Evolutionary conservation across 225 moss, liverwort and hornwort genomes (phyloP).

Genomic region (Sphagnum contortum): DNA sequence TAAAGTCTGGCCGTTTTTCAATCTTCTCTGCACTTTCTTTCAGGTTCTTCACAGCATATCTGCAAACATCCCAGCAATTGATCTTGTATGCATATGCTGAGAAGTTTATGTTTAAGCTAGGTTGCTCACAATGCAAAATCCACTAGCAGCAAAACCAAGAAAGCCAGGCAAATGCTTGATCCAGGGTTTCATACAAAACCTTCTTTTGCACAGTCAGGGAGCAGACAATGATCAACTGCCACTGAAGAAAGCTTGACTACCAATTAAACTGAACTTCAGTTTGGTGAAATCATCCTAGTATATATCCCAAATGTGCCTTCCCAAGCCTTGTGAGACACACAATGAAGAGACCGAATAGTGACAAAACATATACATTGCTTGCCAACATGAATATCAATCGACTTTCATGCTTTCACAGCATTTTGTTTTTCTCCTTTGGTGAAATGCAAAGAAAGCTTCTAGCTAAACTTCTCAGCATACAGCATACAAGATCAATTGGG

Average conservation of each 20-base stretch:
- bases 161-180: constrained; percentile 17
- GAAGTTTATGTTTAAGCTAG: not conserved
- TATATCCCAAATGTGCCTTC: constrained; percentile 62
- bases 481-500: too few relatives aligned
- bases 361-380: not conserved
- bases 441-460: too few relatives aligned
- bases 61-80: too few relatives aligned
- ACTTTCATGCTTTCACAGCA: too few relatives aligned
- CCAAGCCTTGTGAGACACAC: constrained; percentile 47
- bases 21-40: constrained; percentile 63
- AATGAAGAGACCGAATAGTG: not conserved
- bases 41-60: constrained; percentile 56
- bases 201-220: too few relatives aligned
- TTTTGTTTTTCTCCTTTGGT: too few relatives aligned
- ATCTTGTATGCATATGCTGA: too few relatives aligned
- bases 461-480: too few relatives aligned
- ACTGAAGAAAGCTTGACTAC: constrained; percentile 83
- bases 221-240: constrained; percentile 28
- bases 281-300: constrained; percentile 59
- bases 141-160: constrained; percentile 13
- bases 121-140: too few relatives aligned
- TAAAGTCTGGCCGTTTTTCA: constrained; percentile 30
- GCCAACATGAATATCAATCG: too few relatives aligned
- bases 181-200: too few relatives aligned
- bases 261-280: constrained; percentile 62